phyloP scores from a whole-genome alignment of 768 basidiomycete species.

The Tubosaeta sp. region DNA sequence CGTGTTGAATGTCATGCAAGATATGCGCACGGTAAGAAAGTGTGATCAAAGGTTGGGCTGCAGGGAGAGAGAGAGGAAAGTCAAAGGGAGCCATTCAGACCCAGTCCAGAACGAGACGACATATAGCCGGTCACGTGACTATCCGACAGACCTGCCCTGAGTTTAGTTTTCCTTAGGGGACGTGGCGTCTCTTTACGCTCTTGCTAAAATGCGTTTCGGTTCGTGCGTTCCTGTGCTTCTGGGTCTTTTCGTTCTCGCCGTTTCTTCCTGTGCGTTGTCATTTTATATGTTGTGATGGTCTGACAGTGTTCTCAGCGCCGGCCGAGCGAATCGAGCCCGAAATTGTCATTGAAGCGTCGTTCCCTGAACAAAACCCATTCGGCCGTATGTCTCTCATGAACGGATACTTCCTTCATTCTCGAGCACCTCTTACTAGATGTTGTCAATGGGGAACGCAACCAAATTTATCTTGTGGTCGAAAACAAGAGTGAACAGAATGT shows the following conservation, averaged over 20 bases:
- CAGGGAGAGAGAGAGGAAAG: conserved; percentile 46
- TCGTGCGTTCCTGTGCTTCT: conserved; percentile 24
- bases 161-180: conserved; percentile 18
- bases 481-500: conserved; percentile 73
- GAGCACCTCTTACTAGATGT: conserved; percentile 49
- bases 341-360: conserved; percentile 49
- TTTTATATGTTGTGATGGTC: not conserved
- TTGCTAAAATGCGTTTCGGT: conserved; percentile 33
- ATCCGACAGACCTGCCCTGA: conserved; percentile 24
- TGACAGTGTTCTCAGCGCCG: conserved; percentile 16
- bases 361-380: conserved; percentile 70
- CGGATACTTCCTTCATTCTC: not conserved
- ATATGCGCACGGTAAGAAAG: conserved; percentile 55
- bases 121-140: conserved; percentile 15
- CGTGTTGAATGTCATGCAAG: not conserved
- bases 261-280: conserved; percentile 25
- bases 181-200: conserved; percentile 17
- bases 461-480: conserved; percentile 59
- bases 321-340: conserved; percentile 46
- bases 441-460: conserved; percentile 79
- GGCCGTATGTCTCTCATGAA: conserved; percentile 51
- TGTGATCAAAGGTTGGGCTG: conserved; percentile 52
- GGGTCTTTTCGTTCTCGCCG: conserved; percentile 28
- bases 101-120: too few species aligned
- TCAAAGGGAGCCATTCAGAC: conserved; percentile 4